Conservation (phyloP, 169 alveolate genomes). For the Pseudocohnilembus persalinus region DNA sequence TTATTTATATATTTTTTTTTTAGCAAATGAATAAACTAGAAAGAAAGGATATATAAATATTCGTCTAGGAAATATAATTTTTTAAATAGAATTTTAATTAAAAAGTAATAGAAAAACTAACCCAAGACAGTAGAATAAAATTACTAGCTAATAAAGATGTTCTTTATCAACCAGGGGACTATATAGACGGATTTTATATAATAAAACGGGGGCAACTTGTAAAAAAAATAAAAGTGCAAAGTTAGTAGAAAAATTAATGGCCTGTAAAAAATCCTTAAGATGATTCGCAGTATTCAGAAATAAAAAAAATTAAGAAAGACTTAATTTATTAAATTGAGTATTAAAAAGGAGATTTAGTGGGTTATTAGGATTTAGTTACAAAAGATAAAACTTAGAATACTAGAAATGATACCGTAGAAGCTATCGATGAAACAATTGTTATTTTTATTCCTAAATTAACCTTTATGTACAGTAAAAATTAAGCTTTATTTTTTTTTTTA, state of each 20-base stretch:
- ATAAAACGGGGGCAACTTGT: background rate
- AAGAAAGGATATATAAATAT: no score
- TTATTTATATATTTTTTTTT: no score
- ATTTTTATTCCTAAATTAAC: background rate
- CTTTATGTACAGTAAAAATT: background rate
- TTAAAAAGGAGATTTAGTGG: background rate
- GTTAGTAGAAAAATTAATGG: background rate
- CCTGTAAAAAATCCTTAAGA: background rate
- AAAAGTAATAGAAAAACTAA: no score
- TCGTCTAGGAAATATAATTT: no score
- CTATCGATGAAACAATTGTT: background rate
- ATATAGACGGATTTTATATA: background rate
- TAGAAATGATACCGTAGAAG: background rate
- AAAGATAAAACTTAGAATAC: background rate
- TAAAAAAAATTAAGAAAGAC: no score
- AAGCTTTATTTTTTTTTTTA: no score
- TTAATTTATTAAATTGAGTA: no score
- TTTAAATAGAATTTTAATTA: no score
- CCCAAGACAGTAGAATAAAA: background rate
- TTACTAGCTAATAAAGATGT: background rate
- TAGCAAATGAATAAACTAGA: background rate
- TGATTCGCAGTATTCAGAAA: no score
- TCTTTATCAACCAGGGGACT: background rate
- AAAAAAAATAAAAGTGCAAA: background rate
- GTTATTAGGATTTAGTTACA: background rate